Evolutionary conservation across 768 basidiomycete species (phyloP).

Genomic region (Boletus bicolor): DNA sequence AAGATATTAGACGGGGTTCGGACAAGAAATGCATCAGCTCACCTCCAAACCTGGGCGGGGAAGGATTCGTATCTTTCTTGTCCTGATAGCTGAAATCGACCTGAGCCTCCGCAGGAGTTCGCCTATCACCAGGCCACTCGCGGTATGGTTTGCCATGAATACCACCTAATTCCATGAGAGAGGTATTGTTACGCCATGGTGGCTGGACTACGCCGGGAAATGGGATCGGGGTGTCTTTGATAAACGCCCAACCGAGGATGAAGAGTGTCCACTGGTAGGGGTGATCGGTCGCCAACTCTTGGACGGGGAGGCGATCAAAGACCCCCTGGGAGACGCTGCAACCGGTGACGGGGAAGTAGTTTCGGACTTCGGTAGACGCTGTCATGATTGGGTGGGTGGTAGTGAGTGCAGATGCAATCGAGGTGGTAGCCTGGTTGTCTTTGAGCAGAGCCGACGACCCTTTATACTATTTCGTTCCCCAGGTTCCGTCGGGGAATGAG

Average conservation of each 20-base stretch:
- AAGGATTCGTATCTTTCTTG: slow-evolving; percentile 26
- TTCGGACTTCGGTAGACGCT: neutral
- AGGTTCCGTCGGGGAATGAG: neutral
- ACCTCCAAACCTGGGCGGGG: slow-evolving; percentile 29
- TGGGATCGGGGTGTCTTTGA: slow-evolving; percentile 11
- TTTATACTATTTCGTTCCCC: slow-evolving; percentile 3
- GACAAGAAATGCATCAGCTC: neutral
- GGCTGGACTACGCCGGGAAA: slow-evolving; percentile 18
- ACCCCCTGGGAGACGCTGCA: slow-evolving; percentile 10
- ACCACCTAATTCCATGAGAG: slow-evolving; percentile 23
- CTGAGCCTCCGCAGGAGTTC: slow-evolving; percentile 9
- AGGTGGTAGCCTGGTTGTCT: neutral
- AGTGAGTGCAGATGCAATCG: neutral
- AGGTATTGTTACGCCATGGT: neutral
- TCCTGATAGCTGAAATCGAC: slow-evolving; percentile 19
- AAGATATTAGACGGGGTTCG: neutral
- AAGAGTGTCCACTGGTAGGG: slow-evolving; percentile 29
- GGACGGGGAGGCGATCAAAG: slow-evolving; percentile 23
- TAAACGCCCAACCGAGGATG: slow-evolving; percentile 19
- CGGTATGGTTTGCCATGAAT: slow-evolving; percentile 27
- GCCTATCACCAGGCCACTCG: slow-evolving; percentile 25
- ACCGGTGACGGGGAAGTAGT: slow-evolving; percentile 23
- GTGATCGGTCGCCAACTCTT: slow-evolving; percentile 17
- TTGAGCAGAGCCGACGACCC: neutral
- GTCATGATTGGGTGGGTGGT: neutral